Percentiles rank a stretch among this genome's conserved stretches.
Conservation (phyloP, 2,329 filamentous ascomycete genomes). For the Blastomyces percursus region DNA sequence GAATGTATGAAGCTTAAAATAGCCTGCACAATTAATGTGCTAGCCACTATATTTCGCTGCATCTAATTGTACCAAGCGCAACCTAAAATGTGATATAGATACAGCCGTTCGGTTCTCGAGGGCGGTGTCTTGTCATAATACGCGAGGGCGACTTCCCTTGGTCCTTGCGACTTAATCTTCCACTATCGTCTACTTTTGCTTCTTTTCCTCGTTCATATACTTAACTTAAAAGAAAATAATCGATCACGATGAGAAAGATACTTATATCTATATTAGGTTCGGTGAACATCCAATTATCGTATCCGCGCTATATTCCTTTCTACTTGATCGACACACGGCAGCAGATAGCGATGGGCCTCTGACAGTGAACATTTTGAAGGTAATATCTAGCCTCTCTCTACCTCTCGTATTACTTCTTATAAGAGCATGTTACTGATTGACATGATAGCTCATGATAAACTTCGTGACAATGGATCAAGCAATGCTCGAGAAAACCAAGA, state of each 20-base stretch:
- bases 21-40: conserved; percentile 2
- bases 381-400: conserved; percentile 17
- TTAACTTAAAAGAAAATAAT: not conserved
- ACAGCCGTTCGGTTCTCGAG: not conserved
- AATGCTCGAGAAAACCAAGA: conserved; percentile 48
- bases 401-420: not conserved
- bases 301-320: conserved; percentile 38
- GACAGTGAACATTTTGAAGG: conserved; percentile 37
- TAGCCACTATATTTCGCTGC: conserved; percentile 3
- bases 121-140: not conserved
- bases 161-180: not conserved
- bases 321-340: conserved; percentile 39
- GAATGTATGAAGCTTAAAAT: conserved; percentile 8
- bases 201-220: not conserved
- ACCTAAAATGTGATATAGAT: not conserved
- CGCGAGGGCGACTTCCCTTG: not conserved
- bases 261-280: conserved; percentile 32
- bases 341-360: conserved; percentile 38
- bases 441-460: conserved; percentile 39
- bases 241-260: conserved; percentile 7
- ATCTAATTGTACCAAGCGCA: conserved; percentile 3
- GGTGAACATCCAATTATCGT: conserved; percentile 40
- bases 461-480: conserved; percentile 49
- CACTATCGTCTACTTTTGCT: not conserved
- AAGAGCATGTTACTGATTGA: conserved; percentile 17